phyloP scores from a whole-genome alignment of 176 grass and related monocot species.

The Panicum miliaceum region DNA sequence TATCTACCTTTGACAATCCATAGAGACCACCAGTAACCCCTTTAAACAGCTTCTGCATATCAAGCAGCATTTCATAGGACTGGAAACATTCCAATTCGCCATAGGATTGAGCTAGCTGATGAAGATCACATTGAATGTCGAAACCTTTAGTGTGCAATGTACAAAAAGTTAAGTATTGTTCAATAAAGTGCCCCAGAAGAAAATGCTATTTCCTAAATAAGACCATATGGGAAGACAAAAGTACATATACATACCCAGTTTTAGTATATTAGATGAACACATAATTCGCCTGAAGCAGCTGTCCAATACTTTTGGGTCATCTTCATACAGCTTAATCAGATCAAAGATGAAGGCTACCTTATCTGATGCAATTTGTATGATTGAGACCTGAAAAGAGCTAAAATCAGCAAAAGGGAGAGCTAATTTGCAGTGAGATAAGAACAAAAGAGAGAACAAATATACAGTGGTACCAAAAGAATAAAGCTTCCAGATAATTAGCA shows the following conservation, averaged over 20 bases:
- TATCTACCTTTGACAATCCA: constrained; percentile 79
- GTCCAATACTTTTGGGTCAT: constrained; percentile 70
- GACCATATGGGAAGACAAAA: constrained; percentile 9
- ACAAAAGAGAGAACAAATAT: not conserved
- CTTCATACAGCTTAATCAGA: constrained; percentile 92
- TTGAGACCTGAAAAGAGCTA: constrained; percentile 73
- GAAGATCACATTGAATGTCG: constrained; percentile 90
- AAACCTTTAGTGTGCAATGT: constrained; percentile 60
- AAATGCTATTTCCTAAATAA: not conserved
- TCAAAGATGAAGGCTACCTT: constrained; percentile 94
- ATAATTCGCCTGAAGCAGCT: constrained; percentile 85
- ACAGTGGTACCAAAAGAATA: constrained; percentile 9
- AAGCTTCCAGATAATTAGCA: constrained; percentile 12
- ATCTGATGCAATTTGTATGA: constrained; percentile 97
- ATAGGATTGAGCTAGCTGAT: constrained; percentile 80
- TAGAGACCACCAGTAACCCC: constrained; percentile 81
- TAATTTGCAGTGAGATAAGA: constrained; percentile 7
- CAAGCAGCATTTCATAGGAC: constrained; percentile 95
- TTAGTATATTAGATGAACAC: constrained; percentile 88
- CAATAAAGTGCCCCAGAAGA: constrained; percentile 13
- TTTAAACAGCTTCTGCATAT: constrained; percentile 96
- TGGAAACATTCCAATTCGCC: constrained; percentile 87
- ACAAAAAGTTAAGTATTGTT: constrained; percentile 26
- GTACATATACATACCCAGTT: constrained; percentile 71
- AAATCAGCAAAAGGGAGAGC: constrained; percentile 24